phyloP scores from a whole-genome alignment of 495 filamentous ascomycete genomes.

The Hamigera avellanea region DNA sequence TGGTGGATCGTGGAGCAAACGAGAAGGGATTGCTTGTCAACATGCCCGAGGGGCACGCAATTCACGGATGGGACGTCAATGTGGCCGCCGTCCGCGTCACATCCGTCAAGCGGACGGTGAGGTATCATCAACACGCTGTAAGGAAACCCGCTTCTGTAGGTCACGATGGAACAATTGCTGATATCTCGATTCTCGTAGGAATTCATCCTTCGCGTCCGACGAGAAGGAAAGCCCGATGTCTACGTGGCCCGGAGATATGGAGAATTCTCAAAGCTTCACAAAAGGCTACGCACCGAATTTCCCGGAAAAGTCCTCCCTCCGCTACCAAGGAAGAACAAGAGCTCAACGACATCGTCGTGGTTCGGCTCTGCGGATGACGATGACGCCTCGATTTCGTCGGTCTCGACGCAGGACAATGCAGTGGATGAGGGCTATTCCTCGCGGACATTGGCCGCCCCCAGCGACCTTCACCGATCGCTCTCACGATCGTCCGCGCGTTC shows the following conservation, averaged over 20 bases:
- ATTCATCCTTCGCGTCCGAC: slow-evolving; percentile 77
- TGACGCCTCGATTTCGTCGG: slow-evolving; percentile 66
- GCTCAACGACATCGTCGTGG: slow-evolving; percentile 48
- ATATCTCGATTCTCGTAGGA: slow-evolving; percentile 43
- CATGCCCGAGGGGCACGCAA: slow-evolving; percentile 76
- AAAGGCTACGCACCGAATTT: slow-evolving; percentile 68
- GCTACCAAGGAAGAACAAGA: slow-evolving; percentile 83
- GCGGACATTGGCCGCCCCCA: slow-evolving; percentile 15
- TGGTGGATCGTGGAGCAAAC: slow-evolving; percentile 85
- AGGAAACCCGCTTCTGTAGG: no score
- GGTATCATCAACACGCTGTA: slow-evolving; percentile 89
- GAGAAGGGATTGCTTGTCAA: slow-evolving; percentile 78
- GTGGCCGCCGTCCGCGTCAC: slow-evolving; percentile 79
- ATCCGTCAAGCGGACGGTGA: slow-evolving; percentile 71
- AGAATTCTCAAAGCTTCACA: slow-evolving; percentile 72
- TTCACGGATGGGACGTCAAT: slow-evolving; percentile 96
- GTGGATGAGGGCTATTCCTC: no score
- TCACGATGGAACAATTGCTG: slow-evolving; percentile 3
- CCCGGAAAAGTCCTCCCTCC: slow-evolving; percentile 84
- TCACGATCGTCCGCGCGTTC: no score
- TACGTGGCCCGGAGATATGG: slow-evolving; percentile 81
- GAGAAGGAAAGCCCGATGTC: slow-evolving; percentile 54
- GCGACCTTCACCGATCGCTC: slow-evolving; percentile 14
- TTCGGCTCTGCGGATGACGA: slow-evolving; percentile 49
- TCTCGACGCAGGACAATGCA: slow-evolving; percentile 43